phyloP scores from a whole-genome alignment of 177 flowering plant species.

The Vitis hybrid region DNA sequence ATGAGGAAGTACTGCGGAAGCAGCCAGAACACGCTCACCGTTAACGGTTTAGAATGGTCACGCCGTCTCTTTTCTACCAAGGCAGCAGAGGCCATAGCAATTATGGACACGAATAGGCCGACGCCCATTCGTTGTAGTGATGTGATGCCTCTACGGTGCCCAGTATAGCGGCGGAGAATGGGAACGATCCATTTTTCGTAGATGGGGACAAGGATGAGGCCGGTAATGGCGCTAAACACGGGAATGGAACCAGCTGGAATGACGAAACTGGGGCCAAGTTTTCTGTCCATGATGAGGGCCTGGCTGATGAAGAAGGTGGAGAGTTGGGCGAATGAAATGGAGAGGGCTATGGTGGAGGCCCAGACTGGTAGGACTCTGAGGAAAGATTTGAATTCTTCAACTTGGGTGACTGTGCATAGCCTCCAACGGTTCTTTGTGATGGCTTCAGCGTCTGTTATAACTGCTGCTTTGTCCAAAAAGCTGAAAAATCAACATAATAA shows the following conservation, averaged over 20 bases:
- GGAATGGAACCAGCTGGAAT: slow-evolving; percentile 70
- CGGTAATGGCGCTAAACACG: slow-evolving; percentile 53
- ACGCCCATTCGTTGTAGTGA: slow-evolving; percentile 74
- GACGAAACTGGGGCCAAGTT: slow-evolving; percentile 35
- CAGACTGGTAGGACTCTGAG: slow-evolving; percentile 58
- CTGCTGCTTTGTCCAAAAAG: slow-evolving; percentile 71
- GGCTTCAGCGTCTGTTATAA: slow-evolving; percentile 29
- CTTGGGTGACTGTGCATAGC: slow-evolving; percentile 74
- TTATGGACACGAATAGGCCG: slow-evolving; percentile 61
- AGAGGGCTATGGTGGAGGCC: slow-evolving; percentile 65
- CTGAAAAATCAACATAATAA: slow-evolving; percentile 22
- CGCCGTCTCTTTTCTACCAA: slow-evolving; percentile 50
- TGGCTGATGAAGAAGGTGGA: slow-evolving; percentile 72
- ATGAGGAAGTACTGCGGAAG: slow-evolving; percentile 59
- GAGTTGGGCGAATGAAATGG: slow-evolving; percentile 57
- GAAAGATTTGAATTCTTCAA: slow-evolving; percentile 65
- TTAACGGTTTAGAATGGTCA: slow-evolving; percentile 9
- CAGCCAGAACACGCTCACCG: slow-evolving; percentile 54
- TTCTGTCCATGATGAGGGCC: slow-evolving; percentile 55
- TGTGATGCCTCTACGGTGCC: slow-evolving; percentile 63
- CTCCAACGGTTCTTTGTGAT: slow-evolving; percentile 45
- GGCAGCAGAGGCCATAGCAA: slow-evolving; percentile 51
- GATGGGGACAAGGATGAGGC: slow-evolving; percentile 54
- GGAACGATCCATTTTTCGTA: slow-evolving; percentile 56
- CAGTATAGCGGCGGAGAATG: slow-evolving; percentile 44